These are phyloP conservation scores for Phytophthora litchii DNA, from an alignment of 352 stramenopile genomes.

Conservation along the genomic window DNA sequence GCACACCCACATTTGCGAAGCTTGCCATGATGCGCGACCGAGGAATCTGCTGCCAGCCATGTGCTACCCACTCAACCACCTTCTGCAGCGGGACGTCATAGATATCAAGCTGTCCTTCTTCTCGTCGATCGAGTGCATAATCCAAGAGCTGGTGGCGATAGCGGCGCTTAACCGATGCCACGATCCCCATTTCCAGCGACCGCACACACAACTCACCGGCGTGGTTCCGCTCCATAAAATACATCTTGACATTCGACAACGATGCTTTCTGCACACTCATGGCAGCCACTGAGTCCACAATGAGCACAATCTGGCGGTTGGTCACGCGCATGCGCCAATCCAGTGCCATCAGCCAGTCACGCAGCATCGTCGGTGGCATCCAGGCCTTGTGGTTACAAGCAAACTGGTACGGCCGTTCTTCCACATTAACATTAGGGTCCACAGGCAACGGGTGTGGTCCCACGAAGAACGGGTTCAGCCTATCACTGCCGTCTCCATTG, in stretches of 20 bases:
- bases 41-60: slow-evolving; percentile 61
- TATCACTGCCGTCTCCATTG: slow-evolving; percentile 73
- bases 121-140: slow-evolving; percentile 47
- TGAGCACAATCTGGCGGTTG: slow-evolving; percentile 70
- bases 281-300: slow-evolving; percentile 64
- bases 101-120: slow-evolving; percentile 41
- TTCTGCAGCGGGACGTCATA: slow-evolving; percentile 53
- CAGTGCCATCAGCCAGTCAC: slow-evolving; percentile 76
- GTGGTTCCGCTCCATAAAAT: slow-evolving; percentile 46
- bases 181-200: slow-evolving; percentile 48
- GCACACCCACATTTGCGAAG: slow-evolving; percentile 51
- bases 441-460: slow-evolving; percentile 40
- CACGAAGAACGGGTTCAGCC: slow-evolving; percentile 75
- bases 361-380: slow-evolving; percentile 77
- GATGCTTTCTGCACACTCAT: slow-evolving; percentile 61
- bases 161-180: slow-evolving; percentile 55
- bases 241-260: slow-evolving; percentile 71
- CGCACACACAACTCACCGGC: slow-evolving; percentile 49
- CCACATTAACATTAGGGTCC: slow-evolving; percentile 3
- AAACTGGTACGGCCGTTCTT: slow-evolving; percentile 57
- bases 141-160: slow-evolving; percentile 62
- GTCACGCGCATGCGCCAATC: slow-evolving; percentile 82
- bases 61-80: slow-evolving; percentile 65
- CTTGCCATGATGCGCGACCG: slow-evolving; percentile 51
- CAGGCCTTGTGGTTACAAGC: slow-evolving; percentile 73